These are phyloP conservation scores for Solanum sejunctum DNA, from an alignment of 257 asterid genomes.

Conservation along the genomic window DNA sequence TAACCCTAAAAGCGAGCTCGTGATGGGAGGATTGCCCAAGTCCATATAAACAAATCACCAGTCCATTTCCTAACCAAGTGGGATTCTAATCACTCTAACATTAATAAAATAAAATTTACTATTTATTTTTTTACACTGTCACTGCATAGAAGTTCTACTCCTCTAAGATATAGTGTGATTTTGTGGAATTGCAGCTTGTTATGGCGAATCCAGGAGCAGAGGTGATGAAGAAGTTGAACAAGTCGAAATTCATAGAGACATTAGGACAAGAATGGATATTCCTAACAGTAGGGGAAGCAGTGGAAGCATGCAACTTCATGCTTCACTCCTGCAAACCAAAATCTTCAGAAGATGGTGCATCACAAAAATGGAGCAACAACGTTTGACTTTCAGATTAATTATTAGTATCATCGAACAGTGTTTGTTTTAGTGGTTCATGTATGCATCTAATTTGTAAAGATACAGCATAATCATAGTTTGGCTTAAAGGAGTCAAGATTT, in stretches of 20 bases:
- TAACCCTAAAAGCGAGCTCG: neutral
- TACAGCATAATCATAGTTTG: neutral
- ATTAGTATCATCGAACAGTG: neutral
- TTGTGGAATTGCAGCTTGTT: constrained; percentile 29
- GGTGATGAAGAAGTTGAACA: constrained; percentile 87
- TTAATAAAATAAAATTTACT: neutral
- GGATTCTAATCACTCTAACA: neutral
- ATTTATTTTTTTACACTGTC: neutral
- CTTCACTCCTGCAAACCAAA: constrained; percentile 55
- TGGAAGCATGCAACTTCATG: constrained; percentile 71
- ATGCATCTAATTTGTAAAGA: neutral
- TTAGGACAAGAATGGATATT: constrained; percentile 82
- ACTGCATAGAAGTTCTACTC: neutral
- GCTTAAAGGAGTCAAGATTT: neutral
- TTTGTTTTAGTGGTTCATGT: neutral
- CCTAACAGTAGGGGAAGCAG: constrained; percentile 85
- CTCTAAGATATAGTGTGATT: neutral
- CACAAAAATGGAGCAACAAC: constrained; percentile 32
- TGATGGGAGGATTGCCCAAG: neutral
- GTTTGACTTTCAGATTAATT: constrained; percentile 14
- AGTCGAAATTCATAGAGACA: constrained; percentile 55
- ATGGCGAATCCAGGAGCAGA: constrained; percentile 77
- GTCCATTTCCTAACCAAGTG: neutral
- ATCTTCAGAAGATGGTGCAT: constrained; percentile 3
- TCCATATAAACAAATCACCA: neutral